A percentile compares a stretch with the other conserved stretches of the same genome.
Evolutionary conservation across 2,329 filamentous ascomycete genomes (phyloP).

Genomic region (Alternaria triticimaculans): DNA sequence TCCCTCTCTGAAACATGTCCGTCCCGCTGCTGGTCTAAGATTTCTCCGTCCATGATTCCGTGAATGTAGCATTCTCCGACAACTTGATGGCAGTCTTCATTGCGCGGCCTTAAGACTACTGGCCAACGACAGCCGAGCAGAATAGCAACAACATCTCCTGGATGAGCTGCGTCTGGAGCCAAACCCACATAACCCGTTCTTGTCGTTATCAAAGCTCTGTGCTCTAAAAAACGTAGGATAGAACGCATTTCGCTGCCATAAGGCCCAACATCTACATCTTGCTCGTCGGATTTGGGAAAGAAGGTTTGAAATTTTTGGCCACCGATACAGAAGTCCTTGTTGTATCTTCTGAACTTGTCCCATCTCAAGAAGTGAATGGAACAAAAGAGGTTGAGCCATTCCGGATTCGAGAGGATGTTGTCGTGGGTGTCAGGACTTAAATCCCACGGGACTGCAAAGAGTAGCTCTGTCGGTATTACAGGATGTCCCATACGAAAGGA

Average conservation of each 20-base stretch:
- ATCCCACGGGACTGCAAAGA: background rate
- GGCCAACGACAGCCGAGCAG: background rate
- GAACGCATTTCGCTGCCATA: too few species aligned
- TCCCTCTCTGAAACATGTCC: background rate
- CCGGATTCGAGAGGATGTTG: background rate
- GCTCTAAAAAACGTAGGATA: background rate
- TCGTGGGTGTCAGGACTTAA: rapidly evolving
- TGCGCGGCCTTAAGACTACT: background rate
- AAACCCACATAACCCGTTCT: background rate
- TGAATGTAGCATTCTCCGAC: background rate
- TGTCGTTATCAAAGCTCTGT: background rate
- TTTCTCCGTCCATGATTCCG: background rate
- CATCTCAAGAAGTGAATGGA: background rate
- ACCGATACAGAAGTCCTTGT: background rate
- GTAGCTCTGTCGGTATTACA: rapidly evolving
- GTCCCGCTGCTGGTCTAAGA: background rate
- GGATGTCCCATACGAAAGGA: background rate
- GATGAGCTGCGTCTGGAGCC: background rate
- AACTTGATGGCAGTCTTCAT: background rate
- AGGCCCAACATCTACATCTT: too few species aligned
- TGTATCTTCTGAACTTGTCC: background rate
- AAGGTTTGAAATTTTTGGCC: background rate
- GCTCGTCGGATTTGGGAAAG: background rate
- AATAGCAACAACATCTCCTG: background rate
- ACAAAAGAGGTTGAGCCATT: background rate